Conservation (phyloP, 257 asterid species). For the Gardenia jasminoides region DNA sequence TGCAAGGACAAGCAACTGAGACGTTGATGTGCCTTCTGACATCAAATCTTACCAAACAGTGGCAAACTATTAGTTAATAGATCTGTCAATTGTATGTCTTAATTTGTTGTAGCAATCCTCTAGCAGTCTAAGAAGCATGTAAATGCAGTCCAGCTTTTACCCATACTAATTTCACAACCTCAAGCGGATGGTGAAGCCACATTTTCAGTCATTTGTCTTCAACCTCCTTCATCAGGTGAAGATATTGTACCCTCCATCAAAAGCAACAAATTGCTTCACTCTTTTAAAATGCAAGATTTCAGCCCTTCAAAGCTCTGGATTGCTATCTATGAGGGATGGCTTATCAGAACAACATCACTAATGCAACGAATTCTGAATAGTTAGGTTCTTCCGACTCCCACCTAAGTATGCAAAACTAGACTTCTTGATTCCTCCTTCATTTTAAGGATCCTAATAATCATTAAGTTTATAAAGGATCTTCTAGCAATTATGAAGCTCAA, state of each 20-base stretch:
- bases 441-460: background rate
- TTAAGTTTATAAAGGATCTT: no score
- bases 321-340: no score
- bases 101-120: no score
- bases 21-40: background rate
- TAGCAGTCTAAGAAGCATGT: no score
- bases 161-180: background rate
- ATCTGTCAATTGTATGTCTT: no score
- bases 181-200: background rate
- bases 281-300: no score
- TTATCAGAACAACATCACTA: background rate
- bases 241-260: background rate
- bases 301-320: background rate
- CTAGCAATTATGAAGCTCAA: background rate
- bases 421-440: background rate
- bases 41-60: no score
- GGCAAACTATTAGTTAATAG: no score
- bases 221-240: background rate
- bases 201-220: background rate
- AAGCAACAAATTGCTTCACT: background rate
- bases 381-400: background rate
- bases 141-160: no score
- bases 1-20: background rate
- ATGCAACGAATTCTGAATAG: background rate
- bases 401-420: background rate